Percentiles rank a stretch among this genome's conserved stretches.
phyloP scores from a whole-genome alignment of 768 basidiomycete genomes.

The Leucogyrophana mollusca region DNA sequence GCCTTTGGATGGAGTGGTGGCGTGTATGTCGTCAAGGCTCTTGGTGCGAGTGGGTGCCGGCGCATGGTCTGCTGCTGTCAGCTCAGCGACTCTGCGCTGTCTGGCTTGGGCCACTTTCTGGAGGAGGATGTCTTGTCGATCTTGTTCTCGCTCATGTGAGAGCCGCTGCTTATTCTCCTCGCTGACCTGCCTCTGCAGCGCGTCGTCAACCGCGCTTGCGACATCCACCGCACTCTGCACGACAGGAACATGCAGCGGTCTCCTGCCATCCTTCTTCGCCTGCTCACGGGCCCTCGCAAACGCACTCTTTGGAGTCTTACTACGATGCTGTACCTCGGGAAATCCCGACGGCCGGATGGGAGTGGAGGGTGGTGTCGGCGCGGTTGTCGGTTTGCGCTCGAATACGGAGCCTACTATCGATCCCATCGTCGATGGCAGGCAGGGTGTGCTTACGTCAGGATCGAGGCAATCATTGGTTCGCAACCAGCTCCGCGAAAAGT shows the following conservation, averaged over 20 bases:
- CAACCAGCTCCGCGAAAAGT: too few species aligned
- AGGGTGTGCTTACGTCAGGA: too few species aligned
- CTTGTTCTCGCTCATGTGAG: conserved; percentile 71
- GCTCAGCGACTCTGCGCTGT: conserved; percentile 21
- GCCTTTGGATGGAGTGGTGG: too few species aligned
- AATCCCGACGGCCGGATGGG: conserved; percentile 49
- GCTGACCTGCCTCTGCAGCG: conserved; percentile 45
- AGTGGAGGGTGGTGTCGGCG: conserved; percentile 21
- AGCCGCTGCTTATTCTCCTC: conserved; percentile 66
- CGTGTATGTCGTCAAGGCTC: too few species aligned
- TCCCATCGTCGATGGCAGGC: too few species aligned
- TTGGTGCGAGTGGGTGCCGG: too few species aligned
- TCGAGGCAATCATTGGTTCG: too few species aligned
- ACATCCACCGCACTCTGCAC: conserved; percentile 32
- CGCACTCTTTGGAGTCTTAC: conserved; percentile 48
- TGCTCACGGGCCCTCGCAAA: conserved; percentile 52
- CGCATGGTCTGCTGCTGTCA: conserved; percentile 22
- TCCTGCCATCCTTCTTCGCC: conserved; percentile 14
- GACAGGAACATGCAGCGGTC: conserved; percentile 13
- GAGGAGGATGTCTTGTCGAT: conserved; percentile 63
- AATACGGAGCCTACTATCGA: conserved; percentile 44
- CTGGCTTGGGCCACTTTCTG: conserved; percentile 49
- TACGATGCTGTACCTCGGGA: conserved; percentile 60
- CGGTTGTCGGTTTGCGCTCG: conserved; percentile 35
- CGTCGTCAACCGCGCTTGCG: too few species aligned